Percentiles rank a stretch among this genome's conserved stretches.
These are phyloP conservation scores for Verticillium longisporum DNA, from an alignment of 2,329 filamentous ascomycete species.

Conservation along the genomic window DNA sequence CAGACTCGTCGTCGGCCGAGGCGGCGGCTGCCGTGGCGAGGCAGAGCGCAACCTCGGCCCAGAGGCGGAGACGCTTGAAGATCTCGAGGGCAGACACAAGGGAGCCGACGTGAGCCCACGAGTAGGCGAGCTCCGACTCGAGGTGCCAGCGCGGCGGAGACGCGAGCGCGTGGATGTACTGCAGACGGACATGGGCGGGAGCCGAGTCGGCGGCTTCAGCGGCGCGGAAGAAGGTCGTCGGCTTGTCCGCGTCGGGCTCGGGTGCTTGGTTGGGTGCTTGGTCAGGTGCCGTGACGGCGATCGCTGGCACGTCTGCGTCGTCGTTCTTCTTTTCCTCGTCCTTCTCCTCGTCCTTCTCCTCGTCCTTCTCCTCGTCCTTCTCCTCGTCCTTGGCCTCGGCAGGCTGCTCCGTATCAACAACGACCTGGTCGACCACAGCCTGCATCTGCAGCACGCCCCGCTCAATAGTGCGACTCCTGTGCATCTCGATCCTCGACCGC, in stretches of 20 bases:
- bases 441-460: conserved; percentile 87
- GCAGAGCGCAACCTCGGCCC: conserved; percentile 91
- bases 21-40: conserved; percentile 57
- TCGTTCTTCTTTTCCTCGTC: conserved; percentile 13
- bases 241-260: conserved; percentile 28
- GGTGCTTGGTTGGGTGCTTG: conserved; percentile 14
- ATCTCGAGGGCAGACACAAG: conserved; percentile 88
- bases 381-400: conserved; percentile 16
- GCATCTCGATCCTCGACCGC: conserved; percentile 82
- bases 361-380: conserved; percentile 14
- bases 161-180: conserved; percentile 76
- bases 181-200: conserved; percentile 65
- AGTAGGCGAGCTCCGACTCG: conserved; percentile 83
- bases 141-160: conserved; percentile 90
- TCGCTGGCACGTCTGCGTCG: conserved; percentile 32
- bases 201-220: conserved; percentile 73
- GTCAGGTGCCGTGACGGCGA: conserved; percentile 34
- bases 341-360: conserved; percentile 13
- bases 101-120: conserved; percentile 88
- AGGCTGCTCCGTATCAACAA: conserved; percentile 64
- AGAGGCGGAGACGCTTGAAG: conserved; percentile 86
- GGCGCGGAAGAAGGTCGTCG: conserved; percentile 75
- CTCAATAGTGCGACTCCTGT: conserved; percentile 81
- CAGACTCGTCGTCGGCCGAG: conserved; percentile 55
- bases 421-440: conserved; percentile 89